A percentile compares a stretch with the other conserved stretches of the same genome.
Evolutionary conservation across 257 asterid species (phyloP).

Genomic region (Plantago elongata): DNA sequence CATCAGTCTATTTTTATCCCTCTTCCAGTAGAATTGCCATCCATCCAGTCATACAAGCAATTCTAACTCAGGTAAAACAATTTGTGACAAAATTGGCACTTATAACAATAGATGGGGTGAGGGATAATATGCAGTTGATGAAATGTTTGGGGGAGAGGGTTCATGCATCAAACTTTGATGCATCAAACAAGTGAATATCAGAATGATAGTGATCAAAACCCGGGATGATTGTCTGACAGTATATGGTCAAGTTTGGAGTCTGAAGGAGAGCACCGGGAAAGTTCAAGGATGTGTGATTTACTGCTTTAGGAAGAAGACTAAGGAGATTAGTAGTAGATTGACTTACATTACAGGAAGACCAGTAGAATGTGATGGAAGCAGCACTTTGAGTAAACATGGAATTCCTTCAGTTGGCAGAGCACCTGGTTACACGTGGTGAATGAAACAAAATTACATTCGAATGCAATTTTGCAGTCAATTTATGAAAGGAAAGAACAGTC

Average conservation of each 20-base stretch:
- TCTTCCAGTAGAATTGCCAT: no score
- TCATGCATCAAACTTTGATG: neutral
- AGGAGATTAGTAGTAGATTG: constrained; percentile 14
- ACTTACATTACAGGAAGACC: constrained; percentile 90
- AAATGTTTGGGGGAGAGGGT: no score
- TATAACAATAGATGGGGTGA: no score
- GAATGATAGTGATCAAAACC: neutral
- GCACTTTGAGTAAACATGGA: constrained; percentile 82
- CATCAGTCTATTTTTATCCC: no score
- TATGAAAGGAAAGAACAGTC: neutral
- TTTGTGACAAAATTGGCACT: no score
- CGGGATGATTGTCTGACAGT: constrained; percentile 3
- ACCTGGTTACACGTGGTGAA: constrained; percentile 37
- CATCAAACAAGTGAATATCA: neutral
- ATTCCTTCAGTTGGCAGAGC: constrained; percentile 99
- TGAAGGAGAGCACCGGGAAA: constrained; percentile 2
- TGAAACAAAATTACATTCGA: no score
- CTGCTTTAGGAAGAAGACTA: neutral
- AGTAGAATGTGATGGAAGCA: constrained; percentile 76
- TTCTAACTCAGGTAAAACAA: no score
- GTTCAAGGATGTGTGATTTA: neutral
- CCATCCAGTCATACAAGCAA: no score
- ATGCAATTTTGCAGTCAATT: no score
- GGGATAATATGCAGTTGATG: no score
- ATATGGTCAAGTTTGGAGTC: constrained; percentile 4